A percentile compares a stretch with the other conserved stretches of the same genome.
These are phyloP conservation scores for Ceriops tagal DNA, from an alignment of 345 rosid species.

Conservation along the genomic window DNA sequence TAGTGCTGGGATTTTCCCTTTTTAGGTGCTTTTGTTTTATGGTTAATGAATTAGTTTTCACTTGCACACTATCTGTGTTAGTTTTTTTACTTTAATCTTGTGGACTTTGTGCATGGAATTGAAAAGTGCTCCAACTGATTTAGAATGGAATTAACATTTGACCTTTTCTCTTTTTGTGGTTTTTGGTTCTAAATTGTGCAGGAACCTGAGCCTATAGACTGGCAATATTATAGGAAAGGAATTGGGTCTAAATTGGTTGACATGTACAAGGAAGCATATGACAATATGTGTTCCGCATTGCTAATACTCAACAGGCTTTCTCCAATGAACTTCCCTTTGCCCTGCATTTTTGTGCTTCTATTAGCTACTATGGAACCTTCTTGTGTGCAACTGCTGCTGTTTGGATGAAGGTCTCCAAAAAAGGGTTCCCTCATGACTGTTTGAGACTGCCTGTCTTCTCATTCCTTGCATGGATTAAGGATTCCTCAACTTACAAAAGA, in stretches of 20 bases:
- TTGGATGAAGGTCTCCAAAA: background rate
- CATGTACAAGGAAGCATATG: slow-evolving; percentile 91
- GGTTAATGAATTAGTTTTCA: too few species aligned
- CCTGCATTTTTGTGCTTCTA: background rate
- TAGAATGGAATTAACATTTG: background rate
- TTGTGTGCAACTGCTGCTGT: background rate
- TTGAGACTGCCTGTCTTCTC: background rate
- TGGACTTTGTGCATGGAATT: too few species aligned
- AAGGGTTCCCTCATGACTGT: background rate
- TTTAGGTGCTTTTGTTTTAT: too few species aligned
- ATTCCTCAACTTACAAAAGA: too few species aligned
- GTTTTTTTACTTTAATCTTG: too few species aligned
- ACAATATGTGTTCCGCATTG: slow-evolving; percentile 45
- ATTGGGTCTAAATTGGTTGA: slow-evolving; percentile 90
- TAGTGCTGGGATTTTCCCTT: too few species aligned
- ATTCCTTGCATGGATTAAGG: too few species aligned
- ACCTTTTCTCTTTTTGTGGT: background rate
- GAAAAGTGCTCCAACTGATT: background rate
- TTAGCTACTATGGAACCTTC: background rate
- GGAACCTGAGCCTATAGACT: slow-evolving; percentile 97
- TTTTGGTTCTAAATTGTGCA: slow-evolving; percentile 22
- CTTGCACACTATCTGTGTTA: too few species aligned
- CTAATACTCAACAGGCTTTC: background rate
- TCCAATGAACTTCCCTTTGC: background rate
- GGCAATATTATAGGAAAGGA: slow-evolving; percentile 89